phyloP scores from a whole-genome alignment of 257 asterid genomes.

The Perilla frutescens region DNA sequence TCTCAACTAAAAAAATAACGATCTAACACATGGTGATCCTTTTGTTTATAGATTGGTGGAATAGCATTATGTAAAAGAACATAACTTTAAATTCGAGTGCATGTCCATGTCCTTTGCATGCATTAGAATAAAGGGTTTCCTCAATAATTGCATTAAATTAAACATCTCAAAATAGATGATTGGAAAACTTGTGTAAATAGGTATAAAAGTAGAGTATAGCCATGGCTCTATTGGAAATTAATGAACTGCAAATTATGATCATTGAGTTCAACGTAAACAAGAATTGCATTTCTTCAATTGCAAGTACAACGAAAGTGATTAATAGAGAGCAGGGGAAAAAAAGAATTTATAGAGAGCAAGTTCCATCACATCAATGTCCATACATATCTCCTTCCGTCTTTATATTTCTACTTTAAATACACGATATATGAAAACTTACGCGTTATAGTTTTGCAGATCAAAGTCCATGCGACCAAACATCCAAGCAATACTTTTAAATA shows the following conservation, averaged over 20 bases:
- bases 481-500: no score
- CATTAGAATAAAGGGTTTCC: background rate
- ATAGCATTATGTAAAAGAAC: background rate
- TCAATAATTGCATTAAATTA: conserved; percentile 16
- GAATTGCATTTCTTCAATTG: background rate
- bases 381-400: no score
- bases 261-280: background rate
- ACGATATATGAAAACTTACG: no score
- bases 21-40: no score
- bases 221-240: background rate
- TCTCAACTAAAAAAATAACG: no score
- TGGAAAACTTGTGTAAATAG: background rate
- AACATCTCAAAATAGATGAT: background rate
- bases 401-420: no score
- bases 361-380: background rate
- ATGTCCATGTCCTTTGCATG: background rate
- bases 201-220: background rate
- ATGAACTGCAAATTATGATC: background rate
- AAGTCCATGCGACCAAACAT: no score
- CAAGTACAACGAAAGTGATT: background rate
- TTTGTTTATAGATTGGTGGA: no score
- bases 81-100: background rate
- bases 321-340: background rate
- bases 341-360: no score
- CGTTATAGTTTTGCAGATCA: no score